Evolutionary conservation across 2,329 filamentous ascomycete species (phyloP).

Genomic region (Trichoderma endophyticum): DNA sequence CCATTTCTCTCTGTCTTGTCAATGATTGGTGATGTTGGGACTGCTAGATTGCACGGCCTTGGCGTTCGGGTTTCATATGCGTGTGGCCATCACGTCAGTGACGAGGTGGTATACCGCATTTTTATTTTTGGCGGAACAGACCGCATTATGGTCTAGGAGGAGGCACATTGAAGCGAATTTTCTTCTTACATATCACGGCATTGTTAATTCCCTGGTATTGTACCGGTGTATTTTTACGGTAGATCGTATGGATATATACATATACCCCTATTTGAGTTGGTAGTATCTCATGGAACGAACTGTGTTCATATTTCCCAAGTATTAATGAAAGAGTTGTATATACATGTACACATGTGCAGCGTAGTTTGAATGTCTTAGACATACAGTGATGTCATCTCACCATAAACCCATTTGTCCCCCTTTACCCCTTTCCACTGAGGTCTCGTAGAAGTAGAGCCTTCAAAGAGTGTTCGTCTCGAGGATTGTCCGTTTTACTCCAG

Average conservation of each 20-base stretch:
- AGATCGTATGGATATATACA: background rate
- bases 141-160: background rate
- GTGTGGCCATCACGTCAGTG: background rate
- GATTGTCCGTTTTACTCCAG: background rate
- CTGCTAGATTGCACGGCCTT: background rate
- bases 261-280: background rate
- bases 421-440: background rate
- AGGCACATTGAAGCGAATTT: background rate
- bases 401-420: background rate
- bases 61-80: background rate
- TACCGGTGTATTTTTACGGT: background rate
- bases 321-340: background rate
- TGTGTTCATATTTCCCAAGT: background rate
- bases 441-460: background rate
- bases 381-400: background rate
- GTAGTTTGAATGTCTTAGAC: background rate
- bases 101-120: background rate
- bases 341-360: background rate
- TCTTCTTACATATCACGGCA: background rate
- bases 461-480: background rate
- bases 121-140: background rate
- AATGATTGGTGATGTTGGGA: background rate
- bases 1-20: background rate
- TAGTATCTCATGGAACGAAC: background rate
- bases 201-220: background rate